Evolutionary conservation across 2,329 filamentous ascomycete species (phyloP).

Genomic region (Aspergillus latus): DNA sequence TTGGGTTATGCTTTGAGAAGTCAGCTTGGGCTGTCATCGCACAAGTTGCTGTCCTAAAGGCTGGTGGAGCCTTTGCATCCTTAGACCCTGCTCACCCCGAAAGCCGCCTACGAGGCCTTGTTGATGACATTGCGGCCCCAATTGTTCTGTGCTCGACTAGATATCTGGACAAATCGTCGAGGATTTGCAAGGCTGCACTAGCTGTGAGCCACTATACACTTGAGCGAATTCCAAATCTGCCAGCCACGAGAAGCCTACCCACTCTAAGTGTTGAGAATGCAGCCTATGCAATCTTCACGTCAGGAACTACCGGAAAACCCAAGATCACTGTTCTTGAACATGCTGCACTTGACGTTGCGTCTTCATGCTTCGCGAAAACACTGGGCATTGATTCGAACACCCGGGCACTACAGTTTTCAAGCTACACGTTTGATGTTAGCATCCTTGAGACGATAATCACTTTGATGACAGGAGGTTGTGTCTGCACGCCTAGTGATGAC

Average conservation of each 20-base stretch:
- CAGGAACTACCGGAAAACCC: constrained; percentile 57
- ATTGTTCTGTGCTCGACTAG: constrained; percentile 36
- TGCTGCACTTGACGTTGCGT: constrained; percentile 55
- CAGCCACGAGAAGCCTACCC: constrained; percentile 16
- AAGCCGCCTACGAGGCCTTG: constrained; percentile 35
- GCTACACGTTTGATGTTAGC: constrained; percentile 57
- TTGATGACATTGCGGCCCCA: constrained; percentile 36
- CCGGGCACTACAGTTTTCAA: constrained; percentile 60
- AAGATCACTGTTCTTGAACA: constrained; percentile 66
- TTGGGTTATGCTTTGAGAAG: constrained; percentile 46
- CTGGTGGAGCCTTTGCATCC: constrained; percentile 44
- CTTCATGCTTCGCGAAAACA: constrained; percentile 52
- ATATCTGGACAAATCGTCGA: constrained; percentile 30
- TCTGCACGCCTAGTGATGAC: constrained; percentile 57
- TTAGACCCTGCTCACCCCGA: constrained; percentile 44
- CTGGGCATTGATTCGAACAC: constrained; percentile 54
- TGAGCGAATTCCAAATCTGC: constrained; percentile 26
- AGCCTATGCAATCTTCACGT: constrained; percentile 63
- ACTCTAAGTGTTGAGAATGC: constrained; percentile 28
- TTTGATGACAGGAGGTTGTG: constrained; percentile 57
- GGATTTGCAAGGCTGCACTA: constrained; percentile 29
- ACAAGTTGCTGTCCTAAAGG: constrained; percentile 43
- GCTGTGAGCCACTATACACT: constrained; percentile 31
- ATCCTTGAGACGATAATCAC: constrained; percentile 57
- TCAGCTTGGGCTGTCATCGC: constrained; percentile 46